phyloP scores from a whole-genome alignment of 75 land plant genomes.

The Ceratopteris richardii region DNA sequence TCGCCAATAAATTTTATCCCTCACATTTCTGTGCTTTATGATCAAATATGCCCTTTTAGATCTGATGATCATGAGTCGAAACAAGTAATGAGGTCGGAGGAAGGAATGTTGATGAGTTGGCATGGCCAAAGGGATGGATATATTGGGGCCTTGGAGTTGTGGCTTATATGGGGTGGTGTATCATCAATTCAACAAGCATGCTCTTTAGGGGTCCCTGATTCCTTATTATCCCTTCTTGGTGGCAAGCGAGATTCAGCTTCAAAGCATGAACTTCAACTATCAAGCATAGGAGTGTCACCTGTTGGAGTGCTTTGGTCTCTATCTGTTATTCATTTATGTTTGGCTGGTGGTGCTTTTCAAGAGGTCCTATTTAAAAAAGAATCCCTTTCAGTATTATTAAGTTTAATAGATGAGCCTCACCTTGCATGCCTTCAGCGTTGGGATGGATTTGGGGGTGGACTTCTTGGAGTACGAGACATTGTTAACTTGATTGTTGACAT shows the following conservation, averaged over 20 bases:
- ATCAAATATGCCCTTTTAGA: conserved; percentile 24
- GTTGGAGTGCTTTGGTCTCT: conserved; percentile 65
- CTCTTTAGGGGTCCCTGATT: conserved; percentile 60
- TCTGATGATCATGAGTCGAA: conserved; percentile 7
- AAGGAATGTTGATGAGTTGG: conserved; percentile 53
- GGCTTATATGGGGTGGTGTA: conserved; percentile 78
- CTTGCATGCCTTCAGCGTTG: conserved; percentile 55
- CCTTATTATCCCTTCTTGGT: conserved; percentile 50
- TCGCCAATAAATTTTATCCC: conserved; percentile 60
- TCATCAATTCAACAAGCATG: conserved; percentile 76
- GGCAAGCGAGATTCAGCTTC: conserved; percentile 1
- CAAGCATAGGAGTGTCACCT: conserved; percentile 66
- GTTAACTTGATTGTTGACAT: conserved; percentile 63
- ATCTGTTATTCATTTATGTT: conserved; percentile 58
- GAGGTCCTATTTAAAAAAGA: conserved; percentile 63
- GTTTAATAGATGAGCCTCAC: conserved; percentile 58
- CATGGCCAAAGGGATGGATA: conserved; percentile 83
- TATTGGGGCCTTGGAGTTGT: conserved; percentile 67
- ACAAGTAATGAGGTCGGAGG: conserved; percentile 12
- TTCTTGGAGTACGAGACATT: conserved; percentile 51
- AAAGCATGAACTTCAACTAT: conserved; percentile 21
- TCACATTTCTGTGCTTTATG: conserved; percentile 37
- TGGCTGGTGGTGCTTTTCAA: conserved; percentile 66
- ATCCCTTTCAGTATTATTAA: conserved; percentile 39
- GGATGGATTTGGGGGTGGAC: conserved; percentile 85